phyloP scores from a whole-genome alignment of 1,284 basidiomycete species.

The Laetiporus sulphureus region DNA sequence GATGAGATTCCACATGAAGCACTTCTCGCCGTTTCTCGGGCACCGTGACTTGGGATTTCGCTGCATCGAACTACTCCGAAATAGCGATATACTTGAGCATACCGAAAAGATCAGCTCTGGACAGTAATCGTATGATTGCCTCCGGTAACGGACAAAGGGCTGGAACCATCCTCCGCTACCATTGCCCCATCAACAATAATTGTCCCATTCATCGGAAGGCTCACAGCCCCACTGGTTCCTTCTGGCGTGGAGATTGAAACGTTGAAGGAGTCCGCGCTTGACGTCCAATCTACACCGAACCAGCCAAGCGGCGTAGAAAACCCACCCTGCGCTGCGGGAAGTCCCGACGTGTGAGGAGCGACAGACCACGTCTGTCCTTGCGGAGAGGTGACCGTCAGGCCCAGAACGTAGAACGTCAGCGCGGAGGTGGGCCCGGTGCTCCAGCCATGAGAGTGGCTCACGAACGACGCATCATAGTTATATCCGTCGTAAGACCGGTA shows the following conservation, averaged over 20 bases:
- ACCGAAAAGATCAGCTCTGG: background rate
- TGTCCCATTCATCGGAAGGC: conserved; percentile 25
- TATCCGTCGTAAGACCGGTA: conserved; percentile 43
- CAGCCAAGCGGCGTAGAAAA: conserved; percentile 38
- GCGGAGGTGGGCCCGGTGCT: conserved; percentile 29
- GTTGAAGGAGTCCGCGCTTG: conserved; percentile 16
- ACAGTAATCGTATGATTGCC: conserved; percentile 1
- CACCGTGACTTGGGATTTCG: no score
- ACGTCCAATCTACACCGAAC: conserved; percentile 31
- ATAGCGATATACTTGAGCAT: no score
- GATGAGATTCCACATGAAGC: no score
- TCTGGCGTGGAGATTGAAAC: conserved; percentile 25
- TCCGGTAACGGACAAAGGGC: background rate
- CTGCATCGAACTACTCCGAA: no score
- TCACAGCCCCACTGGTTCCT: conserved; percentile 28
- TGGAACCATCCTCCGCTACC: background rate
- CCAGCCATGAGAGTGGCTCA: conserved; percentile 36
- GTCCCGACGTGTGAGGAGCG: conserved; percentile 34
- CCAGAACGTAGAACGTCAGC: conserved; percentile 38
- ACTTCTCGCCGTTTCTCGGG: no score
- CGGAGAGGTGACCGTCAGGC: conserved; percentile 32
- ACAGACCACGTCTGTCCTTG: conserved; percentile 35
- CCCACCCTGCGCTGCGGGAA: conserved; percentile 33
- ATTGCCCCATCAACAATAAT: conserved; percentile 22
- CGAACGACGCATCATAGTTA: conserved; percentile 40